Conservation (phyloP, 2,329 filamentous ascomycete species). For the Leptographium procerum region DNA sequence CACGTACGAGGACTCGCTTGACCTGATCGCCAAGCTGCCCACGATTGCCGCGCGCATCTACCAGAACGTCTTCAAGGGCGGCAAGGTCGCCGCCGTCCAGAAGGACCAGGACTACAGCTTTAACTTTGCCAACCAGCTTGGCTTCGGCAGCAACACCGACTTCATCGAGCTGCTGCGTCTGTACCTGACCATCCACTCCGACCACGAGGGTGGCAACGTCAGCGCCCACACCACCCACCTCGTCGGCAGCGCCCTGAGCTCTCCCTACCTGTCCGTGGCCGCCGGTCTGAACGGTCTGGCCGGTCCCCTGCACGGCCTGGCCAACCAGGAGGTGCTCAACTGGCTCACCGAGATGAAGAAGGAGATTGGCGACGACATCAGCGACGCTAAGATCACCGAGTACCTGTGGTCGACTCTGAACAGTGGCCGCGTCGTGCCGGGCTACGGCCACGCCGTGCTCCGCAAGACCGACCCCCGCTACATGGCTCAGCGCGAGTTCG, state of each 20-base stretch:
- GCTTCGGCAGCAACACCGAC: slow-evolving; percentile 88
- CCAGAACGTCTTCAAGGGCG: slow-evolving; percentile 99
- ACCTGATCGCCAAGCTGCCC: slow-evolving; percentile 98
- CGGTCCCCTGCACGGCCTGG: slow-evolving; percentile 94
- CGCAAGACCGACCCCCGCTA: slow-evolving; percentile 99
- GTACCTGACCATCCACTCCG: slow-evolving; percentile 99
- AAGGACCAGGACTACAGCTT: slow-evolving; percentile 99
- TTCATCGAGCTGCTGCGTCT: slow-evolving; percentile 97
- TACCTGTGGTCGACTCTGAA: slow-evolving; percentile 99
- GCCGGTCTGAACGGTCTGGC: slow-evolving; percentile 97
- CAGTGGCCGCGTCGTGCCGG: slow-evolving; percentile 87
- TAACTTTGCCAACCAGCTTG: slow-evolving; percentile 99
- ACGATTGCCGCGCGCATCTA: slow-evolving; percentile 98
- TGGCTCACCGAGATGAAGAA: slow-evolving; percentile 99
- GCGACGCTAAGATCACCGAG: slow-evolving; percentile 91
- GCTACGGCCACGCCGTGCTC: slow-evolving; percentile 97
- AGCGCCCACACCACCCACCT: slow-evolving; percentile 97
- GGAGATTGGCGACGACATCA: slow-evolving; percentile 82
- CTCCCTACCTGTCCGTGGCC: slow-evolving; percentile 90
- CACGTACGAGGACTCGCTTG: slow-evolving; percentile 99
- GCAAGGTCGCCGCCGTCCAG: slow-evolving; percentile 90
- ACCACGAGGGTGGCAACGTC: slow-evolving; percentile 99
- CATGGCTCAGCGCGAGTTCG: slow-evolving; percentile 95
- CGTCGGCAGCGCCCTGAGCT: slow-evolving; percentile 92
- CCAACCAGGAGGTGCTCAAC: slow-evolving; percentile 99